These are phyloP conservation scores for Luffa aegyptiaca DNA, from an alignment of 306 rosid genomes.

Conservation along the genomic window DNA sequence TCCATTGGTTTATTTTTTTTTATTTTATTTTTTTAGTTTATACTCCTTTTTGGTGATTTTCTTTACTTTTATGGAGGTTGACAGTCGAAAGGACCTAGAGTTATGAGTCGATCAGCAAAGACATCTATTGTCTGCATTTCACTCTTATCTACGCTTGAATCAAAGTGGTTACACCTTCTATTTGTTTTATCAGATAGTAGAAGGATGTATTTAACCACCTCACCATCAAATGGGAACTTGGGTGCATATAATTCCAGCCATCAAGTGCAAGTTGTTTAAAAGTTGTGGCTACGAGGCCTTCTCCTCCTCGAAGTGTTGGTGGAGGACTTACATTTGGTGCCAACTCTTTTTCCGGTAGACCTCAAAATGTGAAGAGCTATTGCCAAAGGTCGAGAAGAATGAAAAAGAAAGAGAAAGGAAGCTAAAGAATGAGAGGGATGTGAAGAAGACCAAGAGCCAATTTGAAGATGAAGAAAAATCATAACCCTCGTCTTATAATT, in stretches of 20 bases:
- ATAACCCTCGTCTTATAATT: too few relatives aligned
- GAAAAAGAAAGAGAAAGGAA: too few relatives aligned
- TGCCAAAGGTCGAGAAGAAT: slow-evolving; percentile 61
- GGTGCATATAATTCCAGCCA: slow-evolving; percentile 58
- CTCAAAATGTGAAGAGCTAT: slow-evolving; percentile 75
- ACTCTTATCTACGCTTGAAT: slow-evolving; percentile 82
- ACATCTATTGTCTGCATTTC: slow-evolving; percentile 80
- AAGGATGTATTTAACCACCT: slow-evolving; percentile 90
- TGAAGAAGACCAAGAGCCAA: too few relatives aligned
- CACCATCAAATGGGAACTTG: slow-evolving; percentile 76
- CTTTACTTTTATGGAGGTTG: slow-evolving; percentile 40
- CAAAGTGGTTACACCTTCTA: slow-evolving; percentile 83
- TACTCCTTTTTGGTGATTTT: too few relatives aligned
- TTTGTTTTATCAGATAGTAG: slow-evolving; percentile 91
- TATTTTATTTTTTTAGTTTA: too few relatives aligned
- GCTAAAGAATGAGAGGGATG: too few relatives aligned
- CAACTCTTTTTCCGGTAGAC: slow-evolving; percentile 67
- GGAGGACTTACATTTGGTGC: slow-evolving; percentile 87
- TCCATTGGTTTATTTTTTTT: too few relatives aligned
- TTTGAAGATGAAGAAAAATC: too few relatives aligned
- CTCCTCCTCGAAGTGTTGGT: slow-evolving; percentile 89
- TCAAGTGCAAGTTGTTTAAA: slow-evolving; percentile 70
- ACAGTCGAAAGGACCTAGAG: slow-evolving; percentile 71
- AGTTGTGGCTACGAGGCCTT: slow-evolving; percentile 91
- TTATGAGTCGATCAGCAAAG: slow-evolving; percentile 49